These are phyloP conservation scores for Lentinula novae-zelandiae DNA, from an alignment of 1,284 basidiomycete genomes.

Conservation along the genomic window DNA sequence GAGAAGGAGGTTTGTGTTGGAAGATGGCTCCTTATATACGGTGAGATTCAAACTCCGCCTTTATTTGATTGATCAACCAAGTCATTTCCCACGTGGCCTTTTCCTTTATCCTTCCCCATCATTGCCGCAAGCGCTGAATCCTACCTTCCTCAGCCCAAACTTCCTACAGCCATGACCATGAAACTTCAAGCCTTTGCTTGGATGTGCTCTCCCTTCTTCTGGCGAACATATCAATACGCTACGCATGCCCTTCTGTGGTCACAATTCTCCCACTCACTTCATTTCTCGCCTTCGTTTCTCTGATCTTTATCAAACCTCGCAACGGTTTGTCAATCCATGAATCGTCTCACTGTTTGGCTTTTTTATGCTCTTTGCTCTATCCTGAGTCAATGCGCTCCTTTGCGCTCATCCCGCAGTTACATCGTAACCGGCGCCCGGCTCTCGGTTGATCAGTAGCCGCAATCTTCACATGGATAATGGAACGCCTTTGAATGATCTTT, in stretches of 20 bases:
- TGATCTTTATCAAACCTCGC: too few relatives aligned
- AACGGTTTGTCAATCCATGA: neutral
- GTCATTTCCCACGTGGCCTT: slow-evolving; percentile 3
- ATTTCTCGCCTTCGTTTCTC: too few relatives aligned
- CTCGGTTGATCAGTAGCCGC: neutral
- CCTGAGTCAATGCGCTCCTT: too few relatives aligned
- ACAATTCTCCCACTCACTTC: too few relatives aligned
- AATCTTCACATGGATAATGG: neutral
- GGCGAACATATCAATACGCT: too few relatives aligned
- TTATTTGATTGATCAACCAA: neutral
- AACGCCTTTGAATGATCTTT: neutral
- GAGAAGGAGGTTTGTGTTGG: neutral
- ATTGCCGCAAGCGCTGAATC: neutral
- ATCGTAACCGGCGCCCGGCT: neutral
- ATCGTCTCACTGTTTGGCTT: too few relatives aligned
- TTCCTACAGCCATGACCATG: too few relatives aligned
- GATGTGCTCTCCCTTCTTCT: too few relatives aligned
- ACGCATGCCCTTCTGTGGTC: too few relatives aligned
- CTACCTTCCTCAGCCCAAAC: too few relatives aligned
- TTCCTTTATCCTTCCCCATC: neutral
- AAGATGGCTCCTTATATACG: neutral
- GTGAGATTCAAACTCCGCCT: neutral
- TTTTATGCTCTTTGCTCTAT: neutral
- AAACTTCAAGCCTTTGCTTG: too few relatives aligned
- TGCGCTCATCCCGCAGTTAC: neutral